phyloP scores from a whole-genome alignment of 345 rosid species.

The Eucalyptus brandiana region DNA sequence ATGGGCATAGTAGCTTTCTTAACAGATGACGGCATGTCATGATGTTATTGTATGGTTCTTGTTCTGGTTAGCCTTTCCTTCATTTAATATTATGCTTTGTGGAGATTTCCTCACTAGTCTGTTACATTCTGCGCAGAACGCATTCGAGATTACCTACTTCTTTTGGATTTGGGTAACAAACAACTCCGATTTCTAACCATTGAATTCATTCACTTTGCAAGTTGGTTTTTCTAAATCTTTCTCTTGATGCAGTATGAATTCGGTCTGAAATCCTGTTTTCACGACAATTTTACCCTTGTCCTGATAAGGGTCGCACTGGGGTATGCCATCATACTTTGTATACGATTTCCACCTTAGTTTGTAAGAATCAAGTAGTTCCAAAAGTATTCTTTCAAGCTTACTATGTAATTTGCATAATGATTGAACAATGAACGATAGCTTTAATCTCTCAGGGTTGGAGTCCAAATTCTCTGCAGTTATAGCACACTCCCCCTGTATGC shows the following conservation, averaged over 20 bases:
- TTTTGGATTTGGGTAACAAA: slow-evolving; percentile 82
- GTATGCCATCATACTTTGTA: slow-evolving; percentile 18
- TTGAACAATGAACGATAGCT: neutral
- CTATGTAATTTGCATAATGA: neutral
- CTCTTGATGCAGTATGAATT: slow-evolving; percentile 69
- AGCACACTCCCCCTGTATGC: slow-evolving; percentile 95
- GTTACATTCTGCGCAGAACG: slow-evolving; percentile 40
- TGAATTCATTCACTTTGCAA: neutral
- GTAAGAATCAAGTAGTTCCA: neutral
- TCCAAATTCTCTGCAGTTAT: slow-evolving; percentile 80
- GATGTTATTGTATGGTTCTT: neutral
- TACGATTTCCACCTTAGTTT: neutral
- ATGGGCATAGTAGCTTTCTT: neutral
- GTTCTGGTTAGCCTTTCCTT: neutral
- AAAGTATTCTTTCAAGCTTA: neutral
- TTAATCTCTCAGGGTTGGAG: slow-evolving; percentile 34
- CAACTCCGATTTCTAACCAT: neutral
- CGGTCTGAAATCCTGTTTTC: slow-evolving; percentile 78
- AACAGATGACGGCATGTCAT: neutral
- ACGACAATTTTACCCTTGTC: slow-evolving; percentile 28
- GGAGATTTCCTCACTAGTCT: neutral
- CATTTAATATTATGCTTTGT: neutral
- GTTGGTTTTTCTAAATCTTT: neutral
- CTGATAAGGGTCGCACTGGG: slow-evolving; percentile 43
- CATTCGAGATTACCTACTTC: slow-evolving; percentile 93